Evolutionary conservation across 1,139 yeast species (phyloP).

Genomic region (Entelexis sorbosivorans): DNA sequence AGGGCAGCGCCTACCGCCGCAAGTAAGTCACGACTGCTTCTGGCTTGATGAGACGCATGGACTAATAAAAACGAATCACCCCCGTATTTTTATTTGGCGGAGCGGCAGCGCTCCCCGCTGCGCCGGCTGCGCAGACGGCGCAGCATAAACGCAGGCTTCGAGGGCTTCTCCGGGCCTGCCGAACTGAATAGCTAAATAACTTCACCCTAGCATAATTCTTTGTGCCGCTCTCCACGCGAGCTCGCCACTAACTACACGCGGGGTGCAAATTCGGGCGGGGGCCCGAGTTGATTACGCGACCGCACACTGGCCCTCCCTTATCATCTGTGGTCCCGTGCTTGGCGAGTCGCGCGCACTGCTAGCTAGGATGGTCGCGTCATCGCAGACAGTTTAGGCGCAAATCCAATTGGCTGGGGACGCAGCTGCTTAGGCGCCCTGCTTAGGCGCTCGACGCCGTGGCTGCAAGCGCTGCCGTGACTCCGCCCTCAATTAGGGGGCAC

Average conservation of each 20-base stretch:
- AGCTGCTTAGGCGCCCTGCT: no score
- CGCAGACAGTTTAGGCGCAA: no score
- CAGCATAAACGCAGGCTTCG: conserved; percentile 1
- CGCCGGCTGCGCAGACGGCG: not conserved
- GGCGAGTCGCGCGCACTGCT: not conserved
- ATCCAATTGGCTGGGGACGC: no score
- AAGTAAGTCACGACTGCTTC: conserved; percentile 46
- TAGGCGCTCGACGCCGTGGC: no score
- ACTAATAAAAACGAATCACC: conserved; percentile 8
- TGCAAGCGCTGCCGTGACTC: no score
- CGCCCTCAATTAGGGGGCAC: no score
- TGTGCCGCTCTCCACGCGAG: not conserved
- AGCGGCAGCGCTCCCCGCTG: conserved; percentile 6
- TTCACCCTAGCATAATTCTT: not conserved
- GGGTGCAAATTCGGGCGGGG: no score
- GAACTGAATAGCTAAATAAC: conserved; percentile 1
- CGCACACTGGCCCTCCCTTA: not conserved
- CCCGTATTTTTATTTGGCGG: conserved; percentile 9
- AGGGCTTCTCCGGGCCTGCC: not conserved
- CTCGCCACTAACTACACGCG: not conserved
- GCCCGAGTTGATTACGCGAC: no score
- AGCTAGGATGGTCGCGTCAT: no score
- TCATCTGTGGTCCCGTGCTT: not conserved
- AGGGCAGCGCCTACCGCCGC: conserved; percentile 99
- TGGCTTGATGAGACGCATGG: conserved; percentile 4